A percentile compares a stretch with the other conserved stretches of the same genome.
These are phyloP conservation scores for Trichosporon sp. DNA, from an alignment of 1,284 basidiomycete species.

Conservation along the genomic window DNA sequence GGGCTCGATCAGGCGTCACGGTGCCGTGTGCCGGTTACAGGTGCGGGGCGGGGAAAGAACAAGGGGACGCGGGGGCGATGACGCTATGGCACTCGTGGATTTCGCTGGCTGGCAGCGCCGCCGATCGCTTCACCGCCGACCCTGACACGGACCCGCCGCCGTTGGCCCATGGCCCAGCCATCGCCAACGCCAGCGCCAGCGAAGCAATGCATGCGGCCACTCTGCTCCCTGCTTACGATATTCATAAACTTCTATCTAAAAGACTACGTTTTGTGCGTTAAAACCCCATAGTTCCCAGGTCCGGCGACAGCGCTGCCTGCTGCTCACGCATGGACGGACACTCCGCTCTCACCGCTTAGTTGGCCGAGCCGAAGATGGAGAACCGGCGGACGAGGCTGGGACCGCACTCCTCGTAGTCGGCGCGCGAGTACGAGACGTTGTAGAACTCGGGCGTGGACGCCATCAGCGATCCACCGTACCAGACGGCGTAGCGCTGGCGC, in stretches of 20 bases:
- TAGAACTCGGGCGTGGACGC: constrained; percentile 97
- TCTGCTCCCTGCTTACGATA: background rate
- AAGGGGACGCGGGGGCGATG: background rate
- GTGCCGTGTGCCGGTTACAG: background rate
- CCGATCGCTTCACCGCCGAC: background rate
- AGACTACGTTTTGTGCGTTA: background rate
- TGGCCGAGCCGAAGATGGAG: constrained; percentile 90
- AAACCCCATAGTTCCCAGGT: background rate
- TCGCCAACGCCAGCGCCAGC: background rate
- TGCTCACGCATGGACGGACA: background rate
- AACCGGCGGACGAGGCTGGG: constrained; percentile 93
- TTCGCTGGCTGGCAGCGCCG: background rate
- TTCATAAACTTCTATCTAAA: constrained; percentile 20
- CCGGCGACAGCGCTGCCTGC: background rate
- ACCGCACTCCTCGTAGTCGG: constrained; percentile 95
- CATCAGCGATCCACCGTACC: constrained; percentile 95
- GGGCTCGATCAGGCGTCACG: constrained; percentile 5
- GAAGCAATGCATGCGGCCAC: background rate
- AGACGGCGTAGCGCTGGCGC: constrained; percentile 96
- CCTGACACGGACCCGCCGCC: background rate
- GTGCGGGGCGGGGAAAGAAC: background rate
- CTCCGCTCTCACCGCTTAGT: constrained; percentile 54
- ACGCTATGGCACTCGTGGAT: constrained; percentile 9
- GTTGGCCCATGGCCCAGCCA: background rate
- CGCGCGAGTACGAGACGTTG: constrained; percentile 94